These are phyloP conservation scores for Coprinopsis strossmayeri DNA, from an alignment of 768 basidiomycete genomes.

Conservation along the genomic window DNA sequence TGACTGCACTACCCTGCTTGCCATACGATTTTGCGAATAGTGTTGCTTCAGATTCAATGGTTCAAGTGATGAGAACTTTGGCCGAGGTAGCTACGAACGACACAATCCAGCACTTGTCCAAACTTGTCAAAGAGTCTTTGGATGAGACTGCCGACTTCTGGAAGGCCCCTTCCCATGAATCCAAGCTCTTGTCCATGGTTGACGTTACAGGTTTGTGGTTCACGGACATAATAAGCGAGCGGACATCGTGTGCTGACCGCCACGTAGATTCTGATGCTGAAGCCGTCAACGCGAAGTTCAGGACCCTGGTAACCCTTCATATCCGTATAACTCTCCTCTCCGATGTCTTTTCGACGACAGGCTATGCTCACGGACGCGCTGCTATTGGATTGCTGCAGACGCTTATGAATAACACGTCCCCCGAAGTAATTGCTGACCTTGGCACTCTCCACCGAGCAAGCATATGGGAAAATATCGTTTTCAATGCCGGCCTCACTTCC, in stretches of 20 bases:
- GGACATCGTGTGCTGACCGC: background rate
- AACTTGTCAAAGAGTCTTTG: conserved; percentile 65
- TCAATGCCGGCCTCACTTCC: conserved; percentile 52
- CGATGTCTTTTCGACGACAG: conserved; percentile 80
- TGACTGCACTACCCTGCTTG: conserved; percentile 79
- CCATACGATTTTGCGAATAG: conserved; percentile 87
- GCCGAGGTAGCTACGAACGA: conserved; percentile 79
- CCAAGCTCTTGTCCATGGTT: conserved; percentile 61
- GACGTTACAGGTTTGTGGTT: conserved; percentile 38
- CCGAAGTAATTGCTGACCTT: conserved; percentile 61
- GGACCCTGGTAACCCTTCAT: conserved; percentile 66
- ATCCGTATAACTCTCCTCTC: conserved; percentile 78
- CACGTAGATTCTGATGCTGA: conserved; percentile 39
- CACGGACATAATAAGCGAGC: background rate
- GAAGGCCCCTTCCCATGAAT: conserved; percentile 43
- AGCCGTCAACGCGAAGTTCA: conserved; percentile 58
- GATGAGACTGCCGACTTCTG: conserved; percentile 69
- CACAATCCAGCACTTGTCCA: conserved; percentile 63
- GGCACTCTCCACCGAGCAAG: conserved; percentile 77
- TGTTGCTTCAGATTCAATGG: conserved; percentile 79
- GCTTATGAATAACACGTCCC: conserved; percentile 57
- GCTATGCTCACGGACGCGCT: conserved; percentile 71
- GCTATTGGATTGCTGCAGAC: conserved; percentile 70
- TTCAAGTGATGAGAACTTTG: conserved; percentile 85
- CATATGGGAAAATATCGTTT: conserved; percentile 81